Base-by-base conservation (phyloP, 768 basidiomycete genomes). In the Tricholoma matsutake region DNA sequence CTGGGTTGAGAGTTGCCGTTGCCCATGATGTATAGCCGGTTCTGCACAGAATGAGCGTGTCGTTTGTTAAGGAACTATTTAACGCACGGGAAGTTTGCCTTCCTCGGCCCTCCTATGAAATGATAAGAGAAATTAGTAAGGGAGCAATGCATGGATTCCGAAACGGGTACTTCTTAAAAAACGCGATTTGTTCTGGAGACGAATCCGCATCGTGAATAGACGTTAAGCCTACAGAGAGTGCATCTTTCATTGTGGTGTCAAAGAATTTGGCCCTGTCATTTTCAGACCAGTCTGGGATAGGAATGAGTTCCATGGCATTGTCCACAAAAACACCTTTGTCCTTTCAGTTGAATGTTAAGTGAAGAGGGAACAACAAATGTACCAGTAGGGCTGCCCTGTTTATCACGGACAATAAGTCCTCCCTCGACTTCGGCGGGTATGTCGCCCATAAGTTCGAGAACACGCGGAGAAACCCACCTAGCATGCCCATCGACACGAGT, bases 401-500 rank as follows among this genome's bases (percentile, higher is more conserved):
- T 56, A 65, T 89, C 86, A 1, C 90, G 83, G 6, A 91, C 71
- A 54, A 96, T 89, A n/a, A 75, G 69, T 0, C 94, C 94, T 6
- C 94, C 94, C 3, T 85, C 82, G 0, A 95, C 82, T 4, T 78
- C 67, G 0, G 76, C 67, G 0, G 93, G 92, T 1, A 95, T 75
- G 1, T 81, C 67, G 0, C 78, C 79, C 71, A 94, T 82, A 4
- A 85, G 67, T 32, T 86, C 81, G 1, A 98, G 76, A 0, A 94
- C 86, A 2, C 82, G 80, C 11, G 81, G 79, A 5, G 93, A 95
- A 22, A 96, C 88, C 96, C 95, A 98, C 18, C 81, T 75, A 0
- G 92, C 94, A 68, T 98, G 96, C 0, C 78, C 86, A 69, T 98
- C 96, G 2, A 96, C 83, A 16, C 96, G 83, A 14, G 74, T 76